Conservation (phyloP, 306 rosid genomes). For the Hippophae gyantsensis region DNA sequence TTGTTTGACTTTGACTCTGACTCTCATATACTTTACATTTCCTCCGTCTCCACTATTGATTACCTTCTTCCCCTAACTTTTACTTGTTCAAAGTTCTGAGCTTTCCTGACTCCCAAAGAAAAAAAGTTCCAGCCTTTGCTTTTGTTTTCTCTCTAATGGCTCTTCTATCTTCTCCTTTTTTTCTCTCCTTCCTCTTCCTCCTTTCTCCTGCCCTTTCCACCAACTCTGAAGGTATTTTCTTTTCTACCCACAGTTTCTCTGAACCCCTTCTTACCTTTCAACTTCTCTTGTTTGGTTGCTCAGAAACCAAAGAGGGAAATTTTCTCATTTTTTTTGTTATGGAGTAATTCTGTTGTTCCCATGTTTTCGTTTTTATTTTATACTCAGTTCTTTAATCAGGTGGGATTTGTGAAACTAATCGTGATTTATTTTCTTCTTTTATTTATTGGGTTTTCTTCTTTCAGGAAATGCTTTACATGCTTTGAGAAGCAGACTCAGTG, state of each 20-base stretch:
- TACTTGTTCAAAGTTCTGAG: neutral
- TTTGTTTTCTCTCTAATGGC: conserved; percentile 26
- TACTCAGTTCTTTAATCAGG: conserved; percentile 7
- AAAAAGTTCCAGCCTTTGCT: neutral
- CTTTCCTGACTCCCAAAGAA: neutral
- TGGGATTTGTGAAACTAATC: too few species aligned
- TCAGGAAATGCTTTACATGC: conserved; percentile 84
- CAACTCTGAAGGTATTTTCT: conserved; percentile 36
- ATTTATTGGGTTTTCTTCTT: neutral
- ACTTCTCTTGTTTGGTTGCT: conserved; percentile 1
- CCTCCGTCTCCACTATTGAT: too few species aligned
- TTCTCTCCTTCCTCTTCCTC: conserved; percentile 21
- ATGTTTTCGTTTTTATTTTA: conserved; percentile 10
- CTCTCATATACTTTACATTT: too few species aligned
- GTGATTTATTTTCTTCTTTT: neutral
- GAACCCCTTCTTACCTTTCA: neutral
- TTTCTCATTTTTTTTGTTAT: neutral
- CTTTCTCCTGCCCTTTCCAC: conserved; percentile 33
- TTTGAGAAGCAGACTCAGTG: conserved; percentile 55
- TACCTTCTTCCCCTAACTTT: neutral
- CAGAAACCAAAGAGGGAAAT: neutral
- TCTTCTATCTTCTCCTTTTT: conserved; percentile 13
- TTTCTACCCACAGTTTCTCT: neutral
- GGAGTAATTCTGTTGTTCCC: neutral
- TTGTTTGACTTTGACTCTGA: too few species aligned